Evolutionary conservation across 1,284 basidiomycete genomes (phyloP).

Genomic region (Coniophora puteana): DNA sequence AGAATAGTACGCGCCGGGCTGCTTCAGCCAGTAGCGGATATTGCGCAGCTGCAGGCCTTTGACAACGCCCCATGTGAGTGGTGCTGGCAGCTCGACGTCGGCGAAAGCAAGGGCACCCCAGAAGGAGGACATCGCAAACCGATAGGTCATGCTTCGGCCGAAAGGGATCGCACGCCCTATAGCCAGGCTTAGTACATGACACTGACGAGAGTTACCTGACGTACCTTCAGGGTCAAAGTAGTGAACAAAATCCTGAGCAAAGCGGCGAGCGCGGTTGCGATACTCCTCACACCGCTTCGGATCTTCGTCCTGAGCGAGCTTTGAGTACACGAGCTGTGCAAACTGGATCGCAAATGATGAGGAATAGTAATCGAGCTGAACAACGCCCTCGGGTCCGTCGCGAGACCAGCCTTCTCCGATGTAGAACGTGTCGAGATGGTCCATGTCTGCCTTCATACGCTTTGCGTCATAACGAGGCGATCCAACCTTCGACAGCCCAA

Average conservation of each 20-base stretch:
- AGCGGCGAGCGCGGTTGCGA: slow-evolving; percentile 56
- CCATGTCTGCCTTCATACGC: slow-evolving; percentile 71
- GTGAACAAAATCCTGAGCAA: slow-evolving; percentile 68
- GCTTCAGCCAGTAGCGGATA: slow-evolving; percentile 65
- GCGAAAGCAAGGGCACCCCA: slow-evolving; percentile 75
- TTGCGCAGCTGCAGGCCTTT: slow-evolving; percentile 75
- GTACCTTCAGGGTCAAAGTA: slow-evolving; percentile 72
- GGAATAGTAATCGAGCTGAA: slow-evolving; percentile 79
- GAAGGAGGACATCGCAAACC: slow-evolving; percentile 77
- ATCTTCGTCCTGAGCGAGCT: slow-evolving; percentile 60
- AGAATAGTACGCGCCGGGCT: slow-evolving; percentile 54
- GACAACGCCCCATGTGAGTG: slow-evolving; percentile 70
- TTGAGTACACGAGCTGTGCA: slow-evolving; percentile 70
- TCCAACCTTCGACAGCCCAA: slow-evolving; percentile 62
- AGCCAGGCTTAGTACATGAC: neutral
- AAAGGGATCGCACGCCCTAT: slow-evolving; percentile 73
- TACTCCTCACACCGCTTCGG: slow-evolving; percentile 64
- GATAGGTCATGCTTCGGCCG: slow-evolving; percentile 73
- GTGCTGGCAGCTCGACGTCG: slow-evolving; percentile 62
- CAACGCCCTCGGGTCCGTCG: slow-evolving; percentile 73
- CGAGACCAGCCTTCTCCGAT: slow-evolving; percentile 74
- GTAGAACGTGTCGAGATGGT: slow-evolving; percentile 78
- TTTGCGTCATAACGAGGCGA: slow-evolving; percentile 53
- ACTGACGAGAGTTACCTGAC: neutral
- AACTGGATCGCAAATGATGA: slow-evolving; percentile 79